Percentiles rank a stretch among this genome's conserved stretches.
Conservation (phyloP, 495 filamentous ascomycete genomes). For the Talaromyces adpressus region DNA sequence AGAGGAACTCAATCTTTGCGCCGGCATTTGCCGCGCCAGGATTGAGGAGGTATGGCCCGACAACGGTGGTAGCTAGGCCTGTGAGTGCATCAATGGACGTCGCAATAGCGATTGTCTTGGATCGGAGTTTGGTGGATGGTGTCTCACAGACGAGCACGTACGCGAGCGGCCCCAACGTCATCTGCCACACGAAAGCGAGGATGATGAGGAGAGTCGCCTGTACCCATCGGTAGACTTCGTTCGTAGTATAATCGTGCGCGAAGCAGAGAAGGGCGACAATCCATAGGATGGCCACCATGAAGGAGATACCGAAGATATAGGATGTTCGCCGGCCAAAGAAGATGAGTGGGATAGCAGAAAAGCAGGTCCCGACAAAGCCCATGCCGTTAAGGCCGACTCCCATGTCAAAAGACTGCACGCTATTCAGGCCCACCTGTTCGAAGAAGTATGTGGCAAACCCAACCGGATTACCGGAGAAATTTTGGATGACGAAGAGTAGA, state of each 20-base stretch:
- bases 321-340: constrained; percentile 9
- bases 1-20: constrained; percentile 9
- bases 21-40: constrained; percentile 8
- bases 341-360: not conserved
- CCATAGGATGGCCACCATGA: constrained; percentile 2
- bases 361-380: constrained; percentile 8
- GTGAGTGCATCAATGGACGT: constrained; percentile 3
- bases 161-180: not conserved
- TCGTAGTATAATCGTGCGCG: constrained; percentile 7
- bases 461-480: constrained; percentile 16
- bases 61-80: not conserved
- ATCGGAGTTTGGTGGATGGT: constrained; percentile 6
- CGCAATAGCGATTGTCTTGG: constrained; percentile 6
- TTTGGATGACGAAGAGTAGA: constrained; percentile 36
- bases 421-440: constrained; percentile 37
- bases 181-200: constrained; percentile 1
- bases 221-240: constrained; percentile 1
- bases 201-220: constrained; percentile 7
- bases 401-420: constrained; percentile 17
- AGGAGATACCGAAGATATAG: not conserved
- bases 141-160: constrained; percentile 7
- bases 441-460: constrained; percentile 55
- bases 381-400: constrained; percentile 11
- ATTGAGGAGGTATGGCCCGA: constrained; percentile 6
- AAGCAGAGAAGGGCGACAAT: constrained; percentile 7